These are phyloP conservation scores for Asterophora lycoperdoides DNA, from an alignment of 768 basidiomycete genomes.

Conservation along the genomic window DNA sequence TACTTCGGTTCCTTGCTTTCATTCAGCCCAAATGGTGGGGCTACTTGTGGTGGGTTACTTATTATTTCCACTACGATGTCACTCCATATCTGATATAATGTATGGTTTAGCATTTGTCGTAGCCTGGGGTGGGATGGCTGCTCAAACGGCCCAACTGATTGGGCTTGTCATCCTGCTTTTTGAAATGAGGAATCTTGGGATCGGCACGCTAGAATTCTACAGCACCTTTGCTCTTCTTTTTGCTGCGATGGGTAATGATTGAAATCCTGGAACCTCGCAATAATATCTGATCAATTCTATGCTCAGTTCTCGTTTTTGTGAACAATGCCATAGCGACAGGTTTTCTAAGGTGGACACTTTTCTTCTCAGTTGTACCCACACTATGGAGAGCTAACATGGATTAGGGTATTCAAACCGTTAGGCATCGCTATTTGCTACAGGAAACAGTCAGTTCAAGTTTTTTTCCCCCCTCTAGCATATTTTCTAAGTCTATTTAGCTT, in stretches of 20 bases:
- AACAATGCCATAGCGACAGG: slow-evolving; percentile 15
- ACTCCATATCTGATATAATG: not conserved
- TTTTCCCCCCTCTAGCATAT: not conserved
- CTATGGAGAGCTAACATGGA: not conserved
- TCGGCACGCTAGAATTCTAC: slow-evolving; percentile 9
- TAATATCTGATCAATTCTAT: not conserved
- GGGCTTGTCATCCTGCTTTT: slow-evolving; percentile 11
- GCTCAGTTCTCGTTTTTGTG: slow-evolving; percentile 11
- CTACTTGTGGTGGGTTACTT: slow-evolving; percentile 6
- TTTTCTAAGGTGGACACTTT: not conserved
- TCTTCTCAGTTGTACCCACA: not conserved
- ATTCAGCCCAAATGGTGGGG: slow-evolving; percentile 2
- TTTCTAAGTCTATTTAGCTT: slow-evolving; percentile 2
- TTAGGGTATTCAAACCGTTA: not conserved
- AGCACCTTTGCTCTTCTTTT: slow-evolving; percentile 4
- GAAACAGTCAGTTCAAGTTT: slow-evolving; percentile 11
- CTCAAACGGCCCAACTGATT: slow-evolving; percentile 12
- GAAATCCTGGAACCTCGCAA: not conserved
- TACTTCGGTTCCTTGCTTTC: slow-evolving; percentile 14
- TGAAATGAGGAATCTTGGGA: slow-evolving; percentile 11
- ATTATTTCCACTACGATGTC: not conserved
- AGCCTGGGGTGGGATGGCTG: slow-evolving; percentile 16
- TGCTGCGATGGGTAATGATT: slow-evolving; percentile 8
- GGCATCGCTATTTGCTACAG: slow-evolving; percentile 10
- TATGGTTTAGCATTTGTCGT: slow-evolving; percentile 12